Percentiles rank a stretch among this genome's conserved stretches.
Conservation (phyloP, 208 protist species). For the Trypanosoma conorhini region DNA sequence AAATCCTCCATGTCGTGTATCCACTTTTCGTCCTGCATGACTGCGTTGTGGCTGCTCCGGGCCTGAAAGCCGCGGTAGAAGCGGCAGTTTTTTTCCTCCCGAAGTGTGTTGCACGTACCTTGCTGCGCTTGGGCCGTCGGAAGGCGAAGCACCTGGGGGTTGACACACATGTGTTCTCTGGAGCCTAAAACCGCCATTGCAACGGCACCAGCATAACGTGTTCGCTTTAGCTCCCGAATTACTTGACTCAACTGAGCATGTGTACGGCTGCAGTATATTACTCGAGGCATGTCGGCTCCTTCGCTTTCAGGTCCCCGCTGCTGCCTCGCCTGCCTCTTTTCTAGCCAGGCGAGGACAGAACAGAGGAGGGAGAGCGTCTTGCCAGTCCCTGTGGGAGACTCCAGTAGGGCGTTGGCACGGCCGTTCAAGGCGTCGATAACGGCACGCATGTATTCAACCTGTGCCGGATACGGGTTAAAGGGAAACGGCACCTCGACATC, state of each 20-base stretch:
- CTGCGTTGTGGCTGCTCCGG: conserved; percentile 10
- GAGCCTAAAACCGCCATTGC: conserved; percentile 93
- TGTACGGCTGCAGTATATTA: conserved; percentile 98
- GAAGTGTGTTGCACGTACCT: conserved; percentile 66
- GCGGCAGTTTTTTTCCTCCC: conserved; percentile 69
- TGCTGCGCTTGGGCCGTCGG: conserved; percentile 67
- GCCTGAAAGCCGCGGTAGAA: conserved; percentile 65
- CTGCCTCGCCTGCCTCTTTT: conserved; percentile 3
- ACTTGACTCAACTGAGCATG: conserved; percentile 99
- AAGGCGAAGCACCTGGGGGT: conserved; percentile 81
- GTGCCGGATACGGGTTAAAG: conserved; percentile 92
- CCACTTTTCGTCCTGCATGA: conserved; percentile 21
- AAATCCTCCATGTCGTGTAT: conserved; percentile 96
- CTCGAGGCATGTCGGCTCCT: conserved; percentile 9
- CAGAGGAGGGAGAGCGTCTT: conserved; percentile 98
- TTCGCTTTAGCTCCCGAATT: conserved; percentile 95
- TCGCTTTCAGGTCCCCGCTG: not conserved
- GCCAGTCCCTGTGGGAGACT: conserved; percentile 98
- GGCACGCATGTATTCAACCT: conserved; percentile 95
- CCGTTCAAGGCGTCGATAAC: conserved; percentile 89
- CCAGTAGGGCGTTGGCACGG: conserved; percentile 93
- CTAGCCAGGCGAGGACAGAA: conserved; percentile 91
- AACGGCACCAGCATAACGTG: conserved; percentile 76
- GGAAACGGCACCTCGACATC: conserved; percentile 87
- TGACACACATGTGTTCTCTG: conserved; percentile 97